These are phyloP conservation scores for Penicillium ochrochloron DNA, from an alignment of 495 filamentous ascomycete genomes.

Conservation along the genomic window DNA sequence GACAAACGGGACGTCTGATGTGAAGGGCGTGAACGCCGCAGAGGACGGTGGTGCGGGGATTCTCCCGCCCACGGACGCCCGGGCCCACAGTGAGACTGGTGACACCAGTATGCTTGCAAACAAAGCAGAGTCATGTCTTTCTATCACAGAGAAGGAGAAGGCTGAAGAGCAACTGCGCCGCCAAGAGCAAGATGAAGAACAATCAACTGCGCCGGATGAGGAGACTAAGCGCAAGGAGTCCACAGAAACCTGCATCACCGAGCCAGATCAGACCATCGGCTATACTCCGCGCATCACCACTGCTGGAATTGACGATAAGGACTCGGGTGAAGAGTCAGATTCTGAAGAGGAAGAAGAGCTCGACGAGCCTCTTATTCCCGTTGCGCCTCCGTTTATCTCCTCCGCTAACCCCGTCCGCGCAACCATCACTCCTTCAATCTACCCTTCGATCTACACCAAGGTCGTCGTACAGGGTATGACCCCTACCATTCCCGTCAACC, in stretches of 20 bases:
- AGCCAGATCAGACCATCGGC: slow-evolving; percentile 29
- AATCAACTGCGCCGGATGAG: slow-evolving; percentile 32
- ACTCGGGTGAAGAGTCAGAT: slow-evolving; percentile 23
- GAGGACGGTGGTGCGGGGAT: slow-evolving; percentile 17
- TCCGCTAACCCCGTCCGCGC: slow-evolving; percentile 70
- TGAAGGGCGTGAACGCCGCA: slow-evolving; percentile 13
- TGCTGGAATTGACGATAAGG: slow-evolving; percentile 24
- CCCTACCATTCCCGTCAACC: slow-evolving; percentile 84
- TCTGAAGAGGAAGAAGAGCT: slow-evolving; percentile 33
- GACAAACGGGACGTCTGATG: slow-evolving; percentile 9
- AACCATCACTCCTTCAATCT: slow-evolving; percentile 70
- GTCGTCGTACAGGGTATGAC: slow-evolving; percentile 76
- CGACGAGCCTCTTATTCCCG: slow-evolving; percentile 57
- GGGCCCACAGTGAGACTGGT: neutral
- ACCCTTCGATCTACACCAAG: slow-evolving; percentile 86
- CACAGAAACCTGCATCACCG: slow-evolving; percentile 40
- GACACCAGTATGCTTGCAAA: slow-evolving; percentile 13
- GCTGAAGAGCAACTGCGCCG: slow-evolving; percentile 23
- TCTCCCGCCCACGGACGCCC: slow-evolving; percentile 16
- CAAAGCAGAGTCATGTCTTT: slow-evolving; percentile 34
- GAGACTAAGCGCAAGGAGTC: slow-evolving; percentile 34
- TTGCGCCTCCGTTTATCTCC: slow-evolving; percentile 70
- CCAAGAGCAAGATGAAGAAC: slow-evolving; percentile 30
- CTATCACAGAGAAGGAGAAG: slow-evolving; percentile 32
- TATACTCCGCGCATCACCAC: slow-evolving; percentile 16